A percentile compares a stretch with the other conserved stretches of the same genome.
Evolutionary conservation across 1,284 basidiomycete species (phyloP).

Genomic region (Ceratobasidium papillatum): DNA sequence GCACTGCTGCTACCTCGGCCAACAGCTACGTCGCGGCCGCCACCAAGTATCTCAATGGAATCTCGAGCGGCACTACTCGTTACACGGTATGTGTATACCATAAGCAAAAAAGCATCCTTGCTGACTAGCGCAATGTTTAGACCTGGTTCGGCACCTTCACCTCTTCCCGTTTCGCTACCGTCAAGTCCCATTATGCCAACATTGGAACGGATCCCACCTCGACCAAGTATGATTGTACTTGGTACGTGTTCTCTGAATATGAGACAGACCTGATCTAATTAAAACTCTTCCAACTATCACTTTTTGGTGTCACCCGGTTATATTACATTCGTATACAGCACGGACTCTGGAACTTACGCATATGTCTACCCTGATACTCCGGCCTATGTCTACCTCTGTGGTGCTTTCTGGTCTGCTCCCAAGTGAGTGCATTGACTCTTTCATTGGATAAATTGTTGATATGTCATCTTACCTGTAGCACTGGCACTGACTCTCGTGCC

Average conservation of each 20-base stretch:
- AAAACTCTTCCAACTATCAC: too few relatives aligned
- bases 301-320: too few relatives aligned
- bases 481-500: conserved; percentile 42
- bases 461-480: not conserved
- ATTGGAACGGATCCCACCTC: conserved; percentile 31
- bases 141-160: conserved; percentile 42
- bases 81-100: not conserved
- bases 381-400: conserved; percentile 41
- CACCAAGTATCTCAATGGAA: conserved; percentile 21
- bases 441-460: not conserved
- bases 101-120: not conserved
- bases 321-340: not conserved
- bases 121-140: not conserved
- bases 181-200: conserved; percentile 32
- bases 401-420: conserved; percentile 42
- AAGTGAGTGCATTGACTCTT: conserved; percentile 5
- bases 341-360: conserved; percentile 5
- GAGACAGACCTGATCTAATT: not conserved
- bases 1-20: conserved; percentile 40
- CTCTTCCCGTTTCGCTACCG: conserved; percentile 3
- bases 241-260: not conserved
- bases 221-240: conserved; percentile 41
- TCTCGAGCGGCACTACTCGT: conserved; percentile 27
- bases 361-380: conserved; percentile 33
- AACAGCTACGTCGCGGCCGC: conserved; percentile 41